phyloP scores from a whole-genome alignment of 768 basidiomycete genomes.

The Cystobasidiopsis lactophilus region DNA sequence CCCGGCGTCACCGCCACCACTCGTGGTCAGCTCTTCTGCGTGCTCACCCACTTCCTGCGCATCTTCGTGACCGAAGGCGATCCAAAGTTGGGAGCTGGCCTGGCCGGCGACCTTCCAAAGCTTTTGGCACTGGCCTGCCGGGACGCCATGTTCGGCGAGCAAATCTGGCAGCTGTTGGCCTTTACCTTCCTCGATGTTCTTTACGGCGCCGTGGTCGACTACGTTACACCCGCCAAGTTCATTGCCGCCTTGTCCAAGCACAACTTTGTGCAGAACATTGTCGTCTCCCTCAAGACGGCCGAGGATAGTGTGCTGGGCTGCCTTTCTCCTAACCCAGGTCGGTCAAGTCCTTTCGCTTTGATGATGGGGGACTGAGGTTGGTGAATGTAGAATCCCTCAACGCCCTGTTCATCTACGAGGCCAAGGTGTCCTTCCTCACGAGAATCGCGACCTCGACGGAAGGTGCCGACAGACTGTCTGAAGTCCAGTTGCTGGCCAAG shows the following conservation, averaged over 20 bases:
- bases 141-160: conserved; percentile 85
- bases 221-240: conserved; percentile 35
- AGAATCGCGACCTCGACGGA: conserved; percentile 58
- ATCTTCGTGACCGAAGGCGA: conserved; percentile 27
- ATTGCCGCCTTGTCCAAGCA: conserved; percentile 43
- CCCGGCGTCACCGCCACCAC: conserved; percentile 61
- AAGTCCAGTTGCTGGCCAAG: conserved; percentile 47
- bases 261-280: conserved; percentile 61
- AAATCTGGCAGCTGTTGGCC: conserved; percentile 91
- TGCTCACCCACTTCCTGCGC: conserved; percentile 72
- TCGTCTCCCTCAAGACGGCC: conserved; percentile 59
- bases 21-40: conserved; percentile 83
- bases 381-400: conserved; percentile 52
- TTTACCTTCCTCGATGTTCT: conserved; percentile 74
- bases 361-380: neutral
- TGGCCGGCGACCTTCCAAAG: conserved; percentile 49
- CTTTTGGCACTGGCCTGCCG: conserved; percentile 49
- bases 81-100: conserved; percentile 38
- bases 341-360: conserved; percentile 13
- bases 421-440: conserved; percentile 74
- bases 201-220: conserved; percentile 37
- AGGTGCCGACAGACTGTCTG: conserved; percentile 67
- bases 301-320: conserved; percentile 52
- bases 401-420: conserved; percentile 77
- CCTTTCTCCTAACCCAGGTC: conserved; percentile 75